Conservation (phyloP, 1,284 basidiomycete genomes). For the Mycena sp. region DNA sequence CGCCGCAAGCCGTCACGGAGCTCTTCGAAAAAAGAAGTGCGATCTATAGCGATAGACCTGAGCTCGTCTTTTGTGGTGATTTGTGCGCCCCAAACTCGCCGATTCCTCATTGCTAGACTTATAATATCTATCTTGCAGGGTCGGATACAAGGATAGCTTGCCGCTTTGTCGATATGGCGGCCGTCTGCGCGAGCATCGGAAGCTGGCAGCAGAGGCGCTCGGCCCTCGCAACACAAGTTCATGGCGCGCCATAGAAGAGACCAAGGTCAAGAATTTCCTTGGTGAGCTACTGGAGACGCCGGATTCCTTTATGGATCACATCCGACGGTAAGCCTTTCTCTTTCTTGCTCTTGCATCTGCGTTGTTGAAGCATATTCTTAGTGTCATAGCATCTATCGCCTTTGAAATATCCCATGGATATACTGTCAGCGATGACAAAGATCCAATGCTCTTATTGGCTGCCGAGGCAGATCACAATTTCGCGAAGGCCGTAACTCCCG, state of each 20-base stretch:
- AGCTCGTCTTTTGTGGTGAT: constrained; percentile 1
- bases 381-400: not conserved
- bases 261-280: not conserved
- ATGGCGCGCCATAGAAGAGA: not conserved
- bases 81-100: not conserved
- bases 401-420: constrained; percentile 11
- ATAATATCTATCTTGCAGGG: not conserved
- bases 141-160: not conserved
- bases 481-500: not conserved
- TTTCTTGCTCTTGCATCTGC: not conserved
- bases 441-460: not conserved
- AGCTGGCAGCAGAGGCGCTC: not conserved
- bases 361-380: not conserved
- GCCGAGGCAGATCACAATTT: not conserved
- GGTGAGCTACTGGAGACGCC: not conserved
- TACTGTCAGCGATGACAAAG: not conserved
- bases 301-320: not conserved
- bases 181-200: not conserved
- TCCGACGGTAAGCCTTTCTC: not conserved
- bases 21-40: constrained; percentile 15
- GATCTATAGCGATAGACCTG: constrained; percentile 23
- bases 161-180: not conserved
- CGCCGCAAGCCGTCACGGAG: constrained; percentile 4
- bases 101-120: not conserved
- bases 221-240: not conserved